These are phyloP conservation scores for Heterobasidion annosum DNA, from an alignment of 1,284 basidiomycete genomes.

Conservation along the genomic window DNA sequence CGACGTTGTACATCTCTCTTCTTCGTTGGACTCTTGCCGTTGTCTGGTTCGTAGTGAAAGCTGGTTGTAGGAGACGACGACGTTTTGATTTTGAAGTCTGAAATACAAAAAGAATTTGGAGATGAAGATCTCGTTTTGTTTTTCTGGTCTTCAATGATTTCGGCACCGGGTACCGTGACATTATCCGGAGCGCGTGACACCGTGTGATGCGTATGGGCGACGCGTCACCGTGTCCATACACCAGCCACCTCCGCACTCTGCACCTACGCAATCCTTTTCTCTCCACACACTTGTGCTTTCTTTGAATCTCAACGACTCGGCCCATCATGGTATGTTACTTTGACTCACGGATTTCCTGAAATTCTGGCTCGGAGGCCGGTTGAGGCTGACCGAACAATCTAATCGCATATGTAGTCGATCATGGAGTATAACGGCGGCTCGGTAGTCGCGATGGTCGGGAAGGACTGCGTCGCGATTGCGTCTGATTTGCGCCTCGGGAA, in stretches of 20 bases:
- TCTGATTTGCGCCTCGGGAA: conserved; percentile 91
- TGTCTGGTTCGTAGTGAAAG: too few species aligned
- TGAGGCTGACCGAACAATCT: neutral
- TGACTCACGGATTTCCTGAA: neutral
- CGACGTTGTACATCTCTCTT: too few species aligned
- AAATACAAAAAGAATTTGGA: too few species aligned
- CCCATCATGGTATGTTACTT: conserved; percentile 9
- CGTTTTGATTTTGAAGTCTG: too few species aligned
- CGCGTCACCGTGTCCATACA: neutral
- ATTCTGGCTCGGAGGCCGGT: neutral
- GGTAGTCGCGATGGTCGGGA: conserved; percentile 98
- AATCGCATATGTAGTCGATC: conserved; percentile 45
- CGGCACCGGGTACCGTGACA: too few species aligned
- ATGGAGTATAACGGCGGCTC: conserved; percentile 94
- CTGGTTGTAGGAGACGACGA: too few species aligned
- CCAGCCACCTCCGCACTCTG: neutral
- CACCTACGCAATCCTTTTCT: neutral
- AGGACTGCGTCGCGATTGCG: conserved; percentile 98
- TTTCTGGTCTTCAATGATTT: too few species aligned
- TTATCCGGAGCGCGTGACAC: too few species aligned
- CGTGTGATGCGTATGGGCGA: neutral
- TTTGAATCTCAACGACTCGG: neutral
- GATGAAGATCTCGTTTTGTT: too few species aligned
- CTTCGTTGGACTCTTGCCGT: too few species aligned
- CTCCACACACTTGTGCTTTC: neutral